phyloP scores from a whole-genome alignment of 2,329 filamentous ascomycete genomes.

The Sclerotinia trifoliorum region DNA sequence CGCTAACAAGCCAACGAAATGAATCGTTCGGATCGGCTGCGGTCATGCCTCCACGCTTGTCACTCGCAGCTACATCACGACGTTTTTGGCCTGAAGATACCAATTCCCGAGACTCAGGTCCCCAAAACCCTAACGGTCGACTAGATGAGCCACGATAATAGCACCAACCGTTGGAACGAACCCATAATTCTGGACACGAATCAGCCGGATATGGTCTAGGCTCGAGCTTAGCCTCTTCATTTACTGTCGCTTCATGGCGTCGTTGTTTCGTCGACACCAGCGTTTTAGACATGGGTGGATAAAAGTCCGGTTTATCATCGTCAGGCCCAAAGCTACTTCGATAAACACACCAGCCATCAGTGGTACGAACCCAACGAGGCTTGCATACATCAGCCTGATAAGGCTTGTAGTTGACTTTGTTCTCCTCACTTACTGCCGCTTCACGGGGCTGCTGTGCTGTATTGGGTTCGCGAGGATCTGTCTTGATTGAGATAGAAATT shows the following conservation, averaged over 20 bases:
- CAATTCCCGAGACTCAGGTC: background rate
- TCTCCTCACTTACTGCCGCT: background rate
- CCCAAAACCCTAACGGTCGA: background rate
- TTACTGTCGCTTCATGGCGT: background rate
- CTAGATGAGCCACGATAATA: background rate
- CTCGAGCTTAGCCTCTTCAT: background rate
- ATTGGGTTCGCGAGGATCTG: background rate
- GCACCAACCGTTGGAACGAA: conserved; percentile 4
- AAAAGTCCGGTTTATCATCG: background rate
- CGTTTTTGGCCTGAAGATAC: background rate
- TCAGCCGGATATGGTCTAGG: background rate
- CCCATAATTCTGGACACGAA: conserved; percentile 1
- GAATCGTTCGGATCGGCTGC: background rate
- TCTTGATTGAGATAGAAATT: background rate
- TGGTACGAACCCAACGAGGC: background rate
- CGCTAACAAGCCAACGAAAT: background rate
- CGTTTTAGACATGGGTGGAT: background rate
- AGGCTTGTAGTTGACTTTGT: background rate
- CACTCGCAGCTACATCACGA: background rate
- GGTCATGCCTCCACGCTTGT: background rate
- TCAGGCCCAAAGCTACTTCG: background rate
- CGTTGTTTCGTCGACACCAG: background rate
- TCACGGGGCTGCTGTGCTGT: background rate
- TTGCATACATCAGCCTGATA: background rate
- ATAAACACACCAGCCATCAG: conserved; percentile 5